These are phyloP conservation scores for Teunomyces stri DNA, from an alignment of 805 yeast genomes.

Conservation along the genomic window DNA sequence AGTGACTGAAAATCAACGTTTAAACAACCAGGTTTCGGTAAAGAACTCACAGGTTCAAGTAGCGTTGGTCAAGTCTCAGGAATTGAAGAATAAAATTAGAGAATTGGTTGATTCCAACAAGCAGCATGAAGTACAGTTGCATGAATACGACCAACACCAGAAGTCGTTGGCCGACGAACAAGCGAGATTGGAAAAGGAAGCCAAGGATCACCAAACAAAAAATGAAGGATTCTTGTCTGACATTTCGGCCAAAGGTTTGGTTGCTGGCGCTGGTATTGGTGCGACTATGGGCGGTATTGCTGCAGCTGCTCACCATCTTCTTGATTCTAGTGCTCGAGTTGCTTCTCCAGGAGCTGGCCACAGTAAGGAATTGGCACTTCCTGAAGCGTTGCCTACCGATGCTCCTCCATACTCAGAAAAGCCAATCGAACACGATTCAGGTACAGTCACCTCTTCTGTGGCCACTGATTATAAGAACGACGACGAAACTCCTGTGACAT, in stretches of 20 bases:
- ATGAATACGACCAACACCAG: constrained; percentile 4
- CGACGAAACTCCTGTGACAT: constrained; percentile 47
- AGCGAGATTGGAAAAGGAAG: constrained; percentile 2
- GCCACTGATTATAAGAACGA: constrained; percentile 25
- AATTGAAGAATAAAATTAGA: constrained; percentile 26
- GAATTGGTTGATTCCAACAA: constrained; percentile 25
- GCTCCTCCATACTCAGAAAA: constrained; percentile 8
- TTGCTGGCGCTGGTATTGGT: constrained; percentile 10
- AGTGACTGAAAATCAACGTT: constrained; percentile 56
- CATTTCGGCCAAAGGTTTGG: constrained; percentile 1
- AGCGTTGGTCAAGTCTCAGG: constrained; percentile 48
- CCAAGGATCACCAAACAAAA: constrained; percentile 4
- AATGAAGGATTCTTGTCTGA: background rate
- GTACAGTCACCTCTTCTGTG: constrained; percentile 37
- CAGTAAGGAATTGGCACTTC: background rate
- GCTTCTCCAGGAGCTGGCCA: background rate
- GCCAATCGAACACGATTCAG: constrained; percentile 11
- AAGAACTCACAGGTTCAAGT: constrained; percentile 69
- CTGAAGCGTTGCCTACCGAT: constrained; percentile 1
- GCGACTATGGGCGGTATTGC: constrained; percentile 10
- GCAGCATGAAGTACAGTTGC: constrained; percentile 22
- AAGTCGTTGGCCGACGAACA: background rate
- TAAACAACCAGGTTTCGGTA: constrained; percentile 61
- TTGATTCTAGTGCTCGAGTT: background rate
- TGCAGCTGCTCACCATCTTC: background rate